phyloP scores from a whole-genome alignment of 768 basidiomycete genomes.

The Tylopilus sp. region DNA sequence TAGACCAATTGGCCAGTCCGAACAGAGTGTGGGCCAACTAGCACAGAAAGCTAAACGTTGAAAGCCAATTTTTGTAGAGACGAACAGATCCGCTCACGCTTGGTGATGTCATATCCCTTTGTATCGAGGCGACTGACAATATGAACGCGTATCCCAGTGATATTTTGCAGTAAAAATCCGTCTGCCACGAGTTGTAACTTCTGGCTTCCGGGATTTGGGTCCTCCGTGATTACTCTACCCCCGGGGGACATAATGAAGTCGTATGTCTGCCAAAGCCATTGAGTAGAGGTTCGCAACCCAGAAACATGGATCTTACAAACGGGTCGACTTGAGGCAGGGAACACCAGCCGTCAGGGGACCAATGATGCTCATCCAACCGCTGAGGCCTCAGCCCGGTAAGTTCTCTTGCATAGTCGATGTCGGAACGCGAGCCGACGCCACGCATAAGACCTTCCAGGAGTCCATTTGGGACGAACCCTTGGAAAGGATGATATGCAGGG shows the following conservation, averaged over 20 bases:
- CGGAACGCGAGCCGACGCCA: slow-evolving; percentile 68
- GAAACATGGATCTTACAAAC: slow-evolving; percentile 49
- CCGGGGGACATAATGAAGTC: slow-evolving; percentile 75
- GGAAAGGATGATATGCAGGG: slow-evolving; percentile 56
- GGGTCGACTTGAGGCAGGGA: slow-evolving; percentile 61
- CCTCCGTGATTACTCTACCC: slow-evolving; percentile 54
- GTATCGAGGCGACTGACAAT: slow-evolving; percentile 80
- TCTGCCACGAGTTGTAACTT: slow-evolving; percentile 62
- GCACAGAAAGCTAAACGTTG: not conserved
- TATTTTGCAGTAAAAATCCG: slow-evolving; percentile 74
- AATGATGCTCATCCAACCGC: slow-evolving; percentile 49
- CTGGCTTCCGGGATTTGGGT: slow-evolving; percentile 59
- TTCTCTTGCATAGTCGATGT: slow-evolving; percentile 78
- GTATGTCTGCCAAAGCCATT: slow-evolving; percentile 51
- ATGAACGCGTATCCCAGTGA: slow-evolving; percentile 74
- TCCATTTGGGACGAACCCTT: slow-evolving; percentile 31
- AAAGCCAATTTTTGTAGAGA: not conserved
- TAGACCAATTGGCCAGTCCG: slow-evolving; percentile 79
- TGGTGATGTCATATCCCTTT: slow-evolving; percentile 82
- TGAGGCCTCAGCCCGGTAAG: slow-evolving; percentile 55
- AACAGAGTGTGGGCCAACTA: slow-evolving; percentile 82
- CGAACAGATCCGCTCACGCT: slow-evolving; percentile 53
- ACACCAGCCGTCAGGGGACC: slow-evolving; percentile 76
- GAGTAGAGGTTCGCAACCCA: slow-evolving; percentile 1
- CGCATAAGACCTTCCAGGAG: slow-evolving; percentile 48